These are phyloP conservation scores for Puccinia horiana DNA, from an alignment of 1,284 basidiomycete genomes.

Conservation along the genomic window DNA sequence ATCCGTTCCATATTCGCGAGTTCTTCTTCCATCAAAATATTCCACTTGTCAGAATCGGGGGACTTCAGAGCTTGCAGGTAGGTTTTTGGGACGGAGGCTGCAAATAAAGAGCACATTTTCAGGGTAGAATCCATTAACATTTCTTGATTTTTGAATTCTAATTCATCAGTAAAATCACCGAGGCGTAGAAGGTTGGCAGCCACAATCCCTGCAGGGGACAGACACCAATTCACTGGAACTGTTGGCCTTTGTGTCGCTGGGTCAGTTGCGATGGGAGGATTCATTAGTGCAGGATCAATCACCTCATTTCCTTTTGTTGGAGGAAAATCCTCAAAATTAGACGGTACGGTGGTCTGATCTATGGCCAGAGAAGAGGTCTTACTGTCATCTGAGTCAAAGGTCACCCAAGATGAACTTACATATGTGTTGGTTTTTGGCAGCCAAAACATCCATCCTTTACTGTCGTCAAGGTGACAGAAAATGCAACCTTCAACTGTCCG, in stretches of 20 bases:
- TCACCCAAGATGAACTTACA: not conserved
- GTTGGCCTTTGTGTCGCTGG: too few species aligned
- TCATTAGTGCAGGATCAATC: too few species aligned
- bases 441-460: too few species aligned
- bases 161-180: not conserved
- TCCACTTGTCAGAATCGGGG: not conserved
- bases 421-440: not conserved
- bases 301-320: too few species aligned
- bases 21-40: not conserved
- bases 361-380: too few species aligned
- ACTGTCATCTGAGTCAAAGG: too few species aligned
- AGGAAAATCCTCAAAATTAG: not conserved
- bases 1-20: not conserved
- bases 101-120: too few species aligned
- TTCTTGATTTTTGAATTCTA: not conserved
- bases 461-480: not conserved
- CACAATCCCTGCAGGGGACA: too few species aligned
- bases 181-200: too few species aligned
- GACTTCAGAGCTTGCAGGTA: not conserved
- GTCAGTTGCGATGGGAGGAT: too few species aligned
- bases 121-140: not conserved
- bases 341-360: too few species aligned
- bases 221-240: too few species aligned
- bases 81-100: not conserved
- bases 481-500: not conserved